phyloP scores from a whole-genome alignment of 805 yeast genomes.

The Candida montana region DNA sequence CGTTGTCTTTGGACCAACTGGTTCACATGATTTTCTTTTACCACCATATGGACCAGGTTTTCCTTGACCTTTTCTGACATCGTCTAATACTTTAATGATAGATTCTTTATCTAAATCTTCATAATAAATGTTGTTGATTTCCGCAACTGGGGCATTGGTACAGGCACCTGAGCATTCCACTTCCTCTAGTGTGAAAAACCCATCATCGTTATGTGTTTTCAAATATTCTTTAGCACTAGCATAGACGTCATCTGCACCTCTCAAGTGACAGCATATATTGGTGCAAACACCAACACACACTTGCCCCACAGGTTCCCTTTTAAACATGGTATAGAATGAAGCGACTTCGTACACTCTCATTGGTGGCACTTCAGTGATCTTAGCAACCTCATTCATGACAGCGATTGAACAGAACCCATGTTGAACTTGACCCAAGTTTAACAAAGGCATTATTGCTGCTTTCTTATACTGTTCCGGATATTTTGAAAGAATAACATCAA shows the following conservation, averaged over 20 bases:
- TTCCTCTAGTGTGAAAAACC: conserved; percentile 74
- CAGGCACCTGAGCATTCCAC: conserved; percentile 92
- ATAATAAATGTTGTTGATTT: conserved; percentile 73
- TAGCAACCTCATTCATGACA: conserved; percentile 87
- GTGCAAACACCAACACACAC: conserved; percentile 82
- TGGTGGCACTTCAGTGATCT: conserved; percentile 81
- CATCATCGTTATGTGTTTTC: conserved; percentile 67
- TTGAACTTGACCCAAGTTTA: conserved; percentile 85
- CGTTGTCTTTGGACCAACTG: conserved; percentile 62
- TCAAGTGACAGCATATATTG: conserved; percentile 83
- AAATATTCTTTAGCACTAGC: conserved; percentile 58
- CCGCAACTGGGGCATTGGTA: conserved; percentile 87
- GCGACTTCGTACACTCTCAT: conserved; percentile 94
- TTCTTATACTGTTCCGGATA: conserved; percentile 85
- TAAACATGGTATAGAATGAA: conserved; percentile 87
- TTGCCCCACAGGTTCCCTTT: conserved; percentile 81
- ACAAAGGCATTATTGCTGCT: conserved; percentile 82
- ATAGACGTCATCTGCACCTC: conserved; percentile 78
- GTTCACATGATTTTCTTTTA: conserved; percentile 67
- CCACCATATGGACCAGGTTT: conserved; percentile 66
- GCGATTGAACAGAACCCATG: conserved; percentile 79
- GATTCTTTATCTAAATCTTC: conserved; percentile 76
- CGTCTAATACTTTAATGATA: conserved; percentile 54
- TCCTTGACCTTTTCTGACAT: conserved; percentile 56
- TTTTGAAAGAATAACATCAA: conserved; percentile 68